A percentile compares a stretch with the other conserved stretches of the same genome.
Evolutionary conservation across 1,284 basidiomycete species (phyloP).

Genomic region (Trametes polyzona): DNA sequence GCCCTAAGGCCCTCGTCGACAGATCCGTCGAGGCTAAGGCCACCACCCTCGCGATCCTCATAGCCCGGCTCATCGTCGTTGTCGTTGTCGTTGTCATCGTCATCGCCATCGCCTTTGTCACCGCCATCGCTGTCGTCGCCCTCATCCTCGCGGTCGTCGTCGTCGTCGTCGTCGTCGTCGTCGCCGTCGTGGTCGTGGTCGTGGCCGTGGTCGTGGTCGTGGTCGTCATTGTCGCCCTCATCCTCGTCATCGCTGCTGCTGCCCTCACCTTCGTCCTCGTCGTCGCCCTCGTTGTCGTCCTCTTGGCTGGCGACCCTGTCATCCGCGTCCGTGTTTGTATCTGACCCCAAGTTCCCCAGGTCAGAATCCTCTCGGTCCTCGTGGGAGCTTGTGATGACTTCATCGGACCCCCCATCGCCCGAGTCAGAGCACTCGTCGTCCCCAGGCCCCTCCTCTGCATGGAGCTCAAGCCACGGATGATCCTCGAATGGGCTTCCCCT

Average conservation of each 20-base stretch:
- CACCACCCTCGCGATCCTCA: neutral
- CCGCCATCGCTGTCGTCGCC: neutral
- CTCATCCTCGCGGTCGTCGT: neutral
- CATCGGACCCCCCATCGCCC: too few relatives aligned
- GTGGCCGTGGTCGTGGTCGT: neutral
- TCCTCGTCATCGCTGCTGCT: neutral
- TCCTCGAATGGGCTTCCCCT: too few relatives aligned
- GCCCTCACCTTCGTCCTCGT: too few relatives aligned
- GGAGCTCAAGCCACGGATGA: too few relatives aligned
- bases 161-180: neutral
- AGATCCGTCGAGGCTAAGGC: too few relatives aligned
- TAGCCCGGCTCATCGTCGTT: neutral
- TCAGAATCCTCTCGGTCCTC: too few relatives aligned
- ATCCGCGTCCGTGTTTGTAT: too few relatives aligned
- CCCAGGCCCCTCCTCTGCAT: too few relatives aligned
- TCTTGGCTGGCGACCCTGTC: neutral
- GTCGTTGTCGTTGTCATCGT: neutral
- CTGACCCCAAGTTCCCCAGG: too few relatives aligned
- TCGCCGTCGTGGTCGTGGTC: neutral
- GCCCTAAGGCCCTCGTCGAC: too few relatives aligned
- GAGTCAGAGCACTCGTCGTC: too few relatives aligned
- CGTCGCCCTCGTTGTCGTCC: neutral
- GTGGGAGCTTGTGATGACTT: too few relatives aligned
- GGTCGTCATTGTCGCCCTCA: neutral
- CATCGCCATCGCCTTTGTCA: neutral